Evolutionary conservation across 2,329 filamentous ascomycete genomes (phyloP).

Genomic region (Colletotrichum tabaci): DNA sequence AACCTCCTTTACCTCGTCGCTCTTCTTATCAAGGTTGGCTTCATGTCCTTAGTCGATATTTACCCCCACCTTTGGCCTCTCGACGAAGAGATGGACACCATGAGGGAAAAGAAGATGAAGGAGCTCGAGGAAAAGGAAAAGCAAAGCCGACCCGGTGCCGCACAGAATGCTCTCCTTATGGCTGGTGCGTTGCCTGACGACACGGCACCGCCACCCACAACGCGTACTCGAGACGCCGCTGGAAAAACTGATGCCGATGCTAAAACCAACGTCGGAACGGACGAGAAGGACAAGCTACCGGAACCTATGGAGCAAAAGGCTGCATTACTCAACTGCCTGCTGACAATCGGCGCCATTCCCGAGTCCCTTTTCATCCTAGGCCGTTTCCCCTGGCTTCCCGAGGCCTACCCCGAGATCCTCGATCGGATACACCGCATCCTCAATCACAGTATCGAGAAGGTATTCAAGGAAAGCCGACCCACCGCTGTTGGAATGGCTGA

Average conservation of each 20-base stretch:
- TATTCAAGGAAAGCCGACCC: conserved; percentile 68
- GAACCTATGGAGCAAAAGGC: conserved; percentile 92
- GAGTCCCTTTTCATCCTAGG: conserved; percentile 94
- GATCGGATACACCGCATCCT: conserved; percentile 88
- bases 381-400: conserved; percentile 92
- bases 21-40: conserved; percentile 95
- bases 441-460: conserved; percentile 83
- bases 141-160: conserved; percentile 77
- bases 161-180: conserved; percentile 86
- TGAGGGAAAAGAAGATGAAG: conserved; percentile 79
- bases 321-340: conserved; percentile 83
- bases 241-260: conserved; percentile 68
- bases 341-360: conserved; percentile 92
- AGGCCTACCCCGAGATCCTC: conserved; percentile 85
- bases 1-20: conserved; percentile 95
- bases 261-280: conserved; percentile 63
- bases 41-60: conserved; percentile 91
- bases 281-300: conserved; percentile 69
- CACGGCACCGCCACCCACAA: conserved; percentile 65
- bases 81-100: conserved; percentile 84
- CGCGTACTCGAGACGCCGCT: conserved; percentile 65
- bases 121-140: conserved; percentile 86
- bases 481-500: conserved; percentile 49
- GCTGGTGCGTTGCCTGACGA: conserved; percentile 92
- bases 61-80: conserved; percentile 92